Conservation (phyloP, 768 basidiomycete species). For the Tephrocybe rancida region DNA sequence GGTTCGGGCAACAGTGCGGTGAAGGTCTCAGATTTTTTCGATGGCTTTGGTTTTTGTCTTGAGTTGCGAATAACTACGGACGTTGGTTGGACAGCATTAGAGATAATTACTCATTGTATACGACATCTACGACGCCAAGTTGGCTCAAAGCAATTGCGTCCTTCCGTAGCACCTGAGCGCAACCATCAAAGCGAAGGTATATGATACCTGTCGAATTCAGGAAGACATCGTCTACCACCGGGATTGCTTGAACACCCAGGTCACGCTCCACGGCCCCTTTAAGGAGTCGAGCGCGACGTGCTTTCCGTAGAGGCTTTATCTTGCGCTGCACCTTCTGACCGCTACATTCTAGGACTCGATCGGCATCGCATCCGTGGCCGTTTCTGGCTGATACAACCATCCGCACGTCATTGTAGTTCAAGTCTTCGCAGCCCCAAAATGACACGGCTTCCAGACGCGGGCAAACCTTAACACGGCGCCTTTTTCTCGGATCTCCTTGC, state of each 20-base stretch:
- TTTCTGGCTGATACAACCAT: conserved; percentile 41
- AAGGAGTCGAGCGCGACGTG: conserved; percentile 10
- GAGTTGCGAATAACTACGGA: not conserved
- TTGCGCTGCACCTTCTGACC: conserved; percentile 24
- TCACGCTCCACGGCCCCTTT: too few relatives aligned
- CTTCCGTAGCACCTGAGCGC: conserved; percentile 36
- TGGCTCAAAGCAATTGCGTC: conserved; percentile 39
- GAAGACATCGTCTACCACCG: conserved; percentile 6
- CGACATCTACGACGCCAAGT: conserved; percentile 34
- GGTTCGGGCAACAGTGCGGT: not conserved
- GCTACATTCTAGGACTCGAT: conserved; percentile 10
- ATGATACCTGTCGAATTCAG: conserved; percentile 28
- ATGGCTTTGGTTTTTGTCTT: too few relatives aligned
- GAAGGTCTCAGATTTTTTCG: too few relatives aligned
- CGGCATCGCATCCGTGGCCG: conserved; percentile 24
- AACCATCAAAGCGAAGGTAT: conserved; percentile 45
- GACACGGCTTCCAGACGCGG: conserved; percentile 52
- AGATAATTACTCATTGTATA: not conserved
- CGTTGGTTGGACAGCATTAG: not conserved
- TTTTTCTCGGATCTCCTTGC: conserved; percentile 12
- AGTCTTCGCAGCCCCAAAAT: conserved; percentile 52
- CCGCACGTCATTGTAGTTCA: conserved; percentile 37
- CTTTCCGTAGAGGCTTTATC: conserved; percentile 40
- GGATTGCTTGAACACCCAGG: conserved; percentile 11
- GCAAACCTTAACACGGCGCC: conserved; percentile 47